These are phyloP conservation scores for Dryas drummondii DNA, from an alignment of 306 rosid genomes.

Conservation along the genomic window DNA sequence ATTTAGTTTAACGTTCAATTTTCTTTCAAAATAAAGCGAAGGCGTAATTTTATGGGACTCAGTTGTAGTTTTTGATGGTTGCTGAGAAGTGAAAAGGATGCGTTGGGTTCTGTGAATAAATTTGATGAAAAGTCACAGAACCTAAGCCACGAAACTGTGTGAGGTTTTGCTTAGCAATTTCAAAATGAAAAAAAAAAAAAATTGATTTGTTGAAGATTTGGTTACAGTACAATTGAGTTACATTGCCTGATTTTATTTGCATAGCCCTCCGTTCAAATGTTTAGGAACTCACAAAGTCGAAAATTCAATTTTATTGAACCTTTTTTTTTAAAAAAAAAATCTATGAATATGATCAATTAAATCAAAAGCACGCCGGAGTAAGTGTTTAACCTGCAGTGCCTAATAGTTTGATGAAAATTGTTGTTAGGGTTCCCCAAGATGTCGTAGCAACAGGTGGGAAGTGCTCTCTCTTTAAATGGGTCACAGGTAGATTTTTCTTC, in stretches of 20 bases:
- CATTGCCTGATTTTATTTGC: not conserved
- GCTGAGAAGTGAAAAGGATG: not conserved
- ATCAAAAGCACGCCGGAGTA: not conserved
- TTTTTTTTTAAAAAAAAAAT: too few relatives aligned
- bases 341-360: not conserved
- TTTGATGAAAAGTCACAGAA: not conserved
- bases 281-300: not conserved
- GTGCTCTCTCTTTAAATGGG: constrained; percentile 83
- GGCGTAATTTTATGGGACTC: not conserved
- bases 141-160: not conserved
- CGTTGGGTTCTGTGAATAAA: not conserved
- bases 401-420: constrained; percentile 15
- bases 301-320: not conserved
- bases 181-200: not conserved
- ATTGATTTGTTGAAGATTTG: not conserved
- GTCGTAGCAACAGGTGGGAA: constrained; percentile 93
- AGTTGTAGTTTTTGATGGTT: not conserved
- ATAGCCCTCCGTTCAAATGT: not conserved
- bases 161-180: not conserved
- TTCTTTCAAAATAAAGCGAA: not conserved
- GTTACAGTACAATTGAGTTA: not conserved
- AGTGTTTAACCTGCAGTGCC: not conserved
- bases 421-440: constrained; percentile 91
- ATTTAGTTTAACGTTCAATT: not conserved
- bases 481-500: constrained; percentile 55